Base-by-base conservation (phyloP, 441 rosid species). In the Euphorbia schlechtendalii region DNA sequence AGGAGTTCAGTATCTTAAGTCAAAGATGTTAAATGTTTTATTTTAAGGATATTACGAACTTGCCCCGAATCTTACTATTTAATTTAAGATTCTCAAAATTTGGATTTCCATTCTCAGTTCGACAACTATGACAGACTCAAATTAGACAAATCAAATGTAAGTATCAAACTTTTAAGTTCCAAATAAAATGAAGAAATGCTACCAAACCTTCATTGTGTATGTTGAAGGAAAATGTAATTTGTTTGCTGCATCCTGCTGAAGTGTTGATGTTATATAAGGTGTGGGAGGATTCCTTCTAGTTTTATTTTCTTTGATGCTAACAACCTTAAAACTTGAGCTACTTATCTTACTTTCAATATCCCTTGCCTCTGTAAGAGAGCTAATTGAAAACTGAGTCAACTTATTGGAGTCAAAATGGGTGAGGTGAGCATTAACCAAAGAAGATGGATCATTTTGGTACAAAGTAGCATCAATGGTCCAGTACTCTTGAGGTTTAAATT, bases 161-260 rank as follows among this genome's bases (percentile, higher is more conserved):
- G 22, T 0, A 7, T 25, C 0, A 51, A 14, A 11, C 6, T 21
- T 27, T 34, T 40, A 25, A 53, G 65, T 11, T 10, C 13, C 59
- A 7, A 36, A 8, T 13, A 51, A 52, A 40, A 20, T 21, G 60
- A 17, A 28, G n/a, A 58, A 69, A 61, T 70, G 74, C 71, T 21
- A 49, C 43, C 68, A 71, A 66, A 93, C 99, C 97, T 82, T 90
- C 99, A 94, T 89, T 61, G 99, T 89, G 69, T 86, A 61, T 36
- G 84, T 64, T 58, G 96, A 82, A 57, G 84, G 48, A 74, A 87
- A 94, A 80, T 87, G 81, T 66, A 94, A 81, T 76, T 82, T 91
- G 81, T 87, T 91, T 71, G 96, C 94, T 65, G 99, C 99, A 83
- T 94, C 99, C 75, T 94, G 98, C 83, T 94, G 99, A 77, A 94